These are phyloP conservation scores for Colletotrichum gigasporum DNA, from an alignment of 2,329 filamentous ascomycete species.

Conservation along the genomic window DNA sequence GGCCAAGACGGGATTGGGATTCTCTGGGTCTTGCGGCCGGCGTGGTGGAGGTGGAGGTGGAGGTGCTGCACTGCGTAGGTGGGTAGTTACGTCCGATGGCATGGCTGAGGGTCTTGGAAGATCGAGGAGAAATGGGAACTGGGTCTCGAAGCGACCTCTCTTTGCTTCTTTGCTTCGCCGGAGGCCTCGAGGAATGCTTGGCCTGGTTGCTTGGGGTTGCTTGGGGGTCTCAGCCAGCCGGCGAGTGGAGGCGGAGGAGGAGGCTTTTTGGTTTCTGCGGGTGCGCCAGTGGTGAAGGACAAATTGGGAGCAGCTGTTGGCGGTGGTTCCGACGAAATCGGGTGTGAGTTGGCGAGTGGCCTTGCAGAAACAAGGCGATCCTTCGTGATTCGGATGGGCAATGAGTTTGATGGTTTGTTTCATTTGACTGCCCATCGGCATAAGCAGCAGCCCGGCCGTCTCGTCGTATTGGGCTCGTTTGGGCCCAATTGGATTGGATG, in stretches of 20 bases:
- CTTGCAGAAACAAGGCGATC: conserved; percentile 20
- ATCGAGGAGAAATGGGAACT: neutral
- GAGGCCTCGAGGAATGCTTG: conserved; percentile 31
- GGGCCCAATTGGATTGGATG: neutral
- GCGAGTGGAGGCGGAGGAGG: neutral
- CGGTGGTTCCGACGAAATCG: neutral
- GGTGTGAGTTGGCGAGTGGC: neutral
- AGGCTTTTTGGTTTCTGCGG: neutral
- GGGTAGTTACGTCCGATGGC: neutral
- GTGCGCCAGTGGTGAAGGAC: neutral
- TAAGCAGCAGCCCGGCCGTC: neutral
- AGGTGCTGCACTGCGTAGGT: neutral
- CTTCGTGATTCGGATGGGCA: neutral
- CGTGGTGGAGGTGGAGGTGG: neutral
- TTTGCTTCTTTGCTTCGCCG: neutral
- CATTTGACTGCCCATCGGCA: neutral
- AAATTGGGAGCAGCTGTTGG: neutral
- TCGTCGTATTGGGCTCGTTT: neutral
- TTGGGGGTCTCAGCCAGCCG: neutral
- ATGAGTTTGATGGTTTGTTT: neutral
- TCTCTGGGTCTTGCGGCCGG: neutral
- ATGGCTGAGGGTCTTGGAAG: conserved; percentile 12
- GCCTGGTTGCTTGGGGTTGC: neutral
- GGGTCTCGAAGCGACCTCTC: neutral
- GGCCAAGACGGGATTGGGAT: conserved; percentile 4